Evolutionary conservation across 208 protist genomes (phyloP).

Genomic region (Trypanosoma cruzi): DNA sequence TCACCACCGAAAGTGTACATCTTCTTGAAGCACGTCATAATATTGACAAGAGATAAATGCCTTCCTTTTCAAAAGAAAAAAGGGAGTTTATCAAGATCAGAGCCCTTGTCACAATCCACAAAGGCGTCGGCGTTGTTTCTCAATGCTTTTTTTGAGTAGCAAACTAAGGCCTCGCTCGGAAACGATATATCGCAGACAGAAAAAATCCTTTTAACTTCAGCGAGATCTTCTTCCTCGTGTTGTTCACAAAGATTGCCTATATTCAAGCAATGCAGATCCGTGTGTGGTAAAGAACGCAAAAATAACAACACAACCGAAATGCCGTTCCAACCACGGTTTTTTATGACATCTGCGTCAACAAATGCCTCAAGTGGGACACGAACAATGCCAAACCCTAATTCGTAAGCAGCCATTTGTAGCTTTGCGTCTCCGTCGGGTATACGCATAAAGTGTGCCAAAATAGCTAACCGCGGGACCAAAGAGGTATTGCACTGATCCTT

Average conservation of each 20-base stretch:
- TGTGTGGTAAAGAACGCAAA: background rate
- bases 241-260: background rate
- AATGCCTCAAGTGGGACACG: constrained; percentile 38
- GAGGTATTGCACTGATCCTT: background rate
- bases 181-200: background rate
- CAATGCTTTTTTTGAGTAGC: constrained; percentile 12
- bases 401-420: constrained; percentile 33
- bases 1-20: too few relatives aligned
- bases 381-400: constrained; percentile 38
- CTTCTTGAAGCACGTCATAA: too few relatives aligned
- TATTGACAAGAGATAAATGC: background rate
- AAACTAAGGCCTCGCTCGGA: constrained; percentile 4
- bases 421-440: constrained; percentile 47
- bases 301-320: constrained; percentile 48
- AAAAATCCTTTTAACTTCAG: constrained; percentile 7
- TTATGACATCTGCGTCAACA: constrained; percentile 26
- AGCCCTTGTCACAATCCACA: background rate
- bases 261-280: background rate
- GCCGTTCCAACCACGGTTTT: constrained; percentile 38
- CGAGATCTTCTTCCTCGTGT: constrained; percentile 18
- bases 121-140: background rate
- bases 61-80: background rate
- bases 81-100: constrained; percentile 12
- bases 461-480: constrained; percentile 16
- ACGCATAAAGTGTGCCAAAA: constrained; percentile 66